Percentiles rank a stretch among this genome's conserved stretches.
Conservation (phyloP, 495 filamentous ascomycete species). For the Amniculicola lignicola region DNA sequence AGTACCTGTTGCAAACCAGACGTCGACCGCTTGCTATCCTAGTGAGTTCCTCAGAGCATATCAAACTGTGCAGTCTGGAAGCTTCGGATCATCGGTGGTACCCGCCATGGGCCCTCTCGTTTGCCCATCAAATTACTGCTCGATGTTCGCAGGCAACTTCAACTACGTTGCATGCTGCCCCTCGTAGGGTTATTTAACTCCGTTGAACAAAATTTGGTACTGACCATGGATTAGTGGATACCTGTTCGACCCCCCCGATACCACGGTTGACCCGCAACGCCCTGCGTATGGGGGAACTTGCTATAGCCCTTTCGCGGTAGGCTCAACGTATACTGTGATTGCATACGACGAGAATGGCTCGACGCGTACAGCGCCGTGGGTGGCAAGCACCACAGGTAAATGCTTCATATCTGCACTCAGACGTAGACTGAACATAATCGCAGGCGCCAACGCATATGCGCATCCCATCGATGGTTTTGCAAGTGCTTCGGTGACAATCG, state of each 20-base stretch:
- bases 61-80: too few relatives aligned
- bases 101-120: too few relatives aligned
- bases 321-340: slow-evolving; percentile 12
- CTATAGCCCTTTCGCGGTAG: slow-evolving; percentile 14
- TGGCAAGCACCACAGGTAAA: slow-evolving; percentile 5
- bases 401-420: not conserved
- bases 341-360: slow-evolving; percentile 5
- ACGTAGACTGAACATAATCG: not conserved
- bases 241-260: slow-evolving; percentile 11
- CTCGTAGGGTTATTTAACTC: too few relatives aligned
- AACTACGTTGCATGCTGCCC: too few relatives aligned
- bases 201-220: too few relatives aligned
- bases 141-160: too few relatives aligned
- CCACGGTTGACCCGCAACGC: slow-evolving; percentile 7
- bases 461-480: slow-evolving; percentile 25
- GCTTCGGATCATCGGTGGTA: too few relatives aligned
- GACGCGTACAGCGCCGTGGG: not conserved
- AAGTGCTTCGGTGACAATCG: not conserved
- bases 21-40: too few relatives aligned
- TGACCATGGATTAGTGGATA: not conserved
- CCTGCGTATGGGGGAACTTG: slow-evolving; percentile 24
- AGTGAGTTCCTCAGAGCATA: too few relatives aligned
- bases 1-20: too few relatives aligned
- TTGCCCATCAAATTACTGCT: too few relatives aligned
- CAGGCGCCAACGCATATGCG: slow-evolving; percentile 19